Percentiles rank a stretch among this genome's conserved stretches.
These are phyloP conservation scores for Dipodascopsis tothii DNA, from an alignment of 805 yeast species.

Conservation along the genomic window DNA sequence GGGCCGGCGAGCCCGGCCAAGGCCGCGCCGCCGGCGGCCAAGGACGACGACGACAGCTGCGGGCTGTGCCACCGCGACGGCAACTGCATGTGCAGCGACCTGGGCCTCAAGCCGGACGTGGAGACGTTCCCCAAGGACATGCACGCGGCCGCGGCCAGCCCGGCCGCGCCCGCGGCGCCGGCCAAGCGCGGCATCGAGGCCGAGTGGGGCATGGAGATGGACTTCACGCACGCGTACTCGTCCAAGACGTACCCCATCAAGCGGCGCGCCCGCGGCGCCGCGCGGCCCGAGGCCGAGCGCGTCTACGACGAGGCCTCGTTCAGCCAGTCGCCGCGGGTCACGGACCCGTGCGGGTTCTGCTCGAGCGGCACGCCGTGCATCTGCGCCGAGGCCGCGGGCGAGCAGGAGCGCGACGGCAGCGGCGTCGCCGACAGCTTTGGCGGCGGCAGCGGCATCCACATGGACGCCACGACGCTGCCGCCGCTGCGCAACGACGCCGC, in stretches of 20 bases:
- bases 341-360: conserved; percentile 87
- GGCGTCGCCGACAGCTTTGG: conserved; percentile 5
- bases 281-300: neutral
- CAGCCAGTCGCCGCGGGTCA: conserved; percentile 31
- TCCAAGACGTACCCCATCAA: neutral
- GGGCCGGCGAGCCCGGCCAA: neutral
- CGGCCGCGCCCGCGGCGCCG: neutral
- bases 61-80: conserved; percentile 21
- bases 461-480: conserved; percentile 12
- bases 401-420: conserved; percentile 22
- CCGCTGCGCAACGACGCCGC: conserved; percentile 14
- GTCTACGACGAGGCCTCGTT: neutral
- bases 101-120: conserved; percentile 19
- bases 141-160: conserved; percentile 2
- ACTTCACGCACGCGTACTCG: conserved; percentile 20
- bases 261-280: neutral
- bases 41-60: conserved; percentile 9
- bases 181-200: conserved; percentile 3
- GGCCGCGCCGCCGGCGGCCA: conserved; percentile 3
- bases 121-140: conserved; percentile 12
- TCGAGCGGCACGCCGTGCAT: conserved; percentile 88
- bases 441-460: conserved; percentile 22
- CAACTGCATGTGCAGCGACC: conserved; percentile 19
- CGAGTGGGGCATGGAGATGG: conserved; percentile 20
- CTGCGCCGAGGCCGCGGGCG: conserved; percentile 64